Percentiles rank a stretch among this genome's conserved stretches.
Evolutionary conservation across 768 basidiomycete species (phyloP).

Genomic region (Lyophyllum shimeji): DNA sequence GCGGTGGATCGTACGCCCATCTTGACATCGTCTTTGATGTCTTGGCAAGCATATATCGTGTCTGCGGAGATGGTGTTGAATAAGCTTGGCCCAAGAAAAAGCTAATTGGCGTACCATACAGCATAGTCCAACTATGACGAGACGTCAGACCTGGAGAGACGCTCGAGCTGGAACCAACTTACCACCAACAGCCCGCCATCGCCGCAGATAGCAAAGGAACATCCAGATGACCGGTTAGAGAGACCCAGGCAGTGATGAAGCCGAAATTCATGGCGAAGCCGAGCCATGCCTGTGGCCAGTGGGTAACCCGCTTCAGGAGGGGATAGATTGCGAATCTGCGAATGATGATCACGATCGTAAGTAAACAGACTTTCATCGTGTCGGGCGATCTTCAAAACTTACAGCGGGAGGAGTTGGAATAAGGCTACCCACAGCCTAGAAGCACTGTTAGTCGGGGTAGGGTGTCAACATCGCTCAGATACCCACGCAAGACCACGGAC

Average conservation of each 20-base stretch:
- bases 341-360: not conserved
- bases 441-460: not conserved
- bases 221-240: conserved; percentile 33
- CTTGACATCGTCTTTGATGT: conserved; percentile 70
- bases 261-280: conserved; percentile 61
- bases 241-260: conserved; percentile 47
- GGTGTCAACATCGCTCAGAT: not conserved
- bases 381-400: conserved; percentile 12
- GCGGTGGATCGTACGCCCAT: conserved; percentile 79
- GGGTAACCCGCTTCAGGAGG: conserved; percentile 52
- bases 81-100: not conserved
- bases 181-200: conserved; percentile 49
- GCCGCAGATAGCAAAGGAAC: conserved; percentile 30
- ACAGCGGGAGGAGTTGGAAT: conserved; percentile 48
- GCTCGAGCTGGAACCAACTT: conserved; percentile 9
- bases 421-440: conserved; percentile 40
- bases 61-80: conserved; percentile 8
- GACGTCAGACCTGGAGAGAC: not conserved
- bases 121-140: conserved; percentile 44
- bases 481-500: conserved; percentile 17
- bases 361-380: not conserved
- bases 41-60: conserved; percentile 70
- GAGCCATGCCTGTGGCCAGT: conserved; percentile 66
- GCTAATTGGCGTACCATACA: conserved; percentile 35
- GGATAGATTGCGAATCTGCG: conserved; percentile 46